A percentile compares a stretch with the other conserved stretches of the same genome.
Conservation (phyloP, 192 early-diverging fungal genomes). For the Pilobolus umbonatus region DNA sequence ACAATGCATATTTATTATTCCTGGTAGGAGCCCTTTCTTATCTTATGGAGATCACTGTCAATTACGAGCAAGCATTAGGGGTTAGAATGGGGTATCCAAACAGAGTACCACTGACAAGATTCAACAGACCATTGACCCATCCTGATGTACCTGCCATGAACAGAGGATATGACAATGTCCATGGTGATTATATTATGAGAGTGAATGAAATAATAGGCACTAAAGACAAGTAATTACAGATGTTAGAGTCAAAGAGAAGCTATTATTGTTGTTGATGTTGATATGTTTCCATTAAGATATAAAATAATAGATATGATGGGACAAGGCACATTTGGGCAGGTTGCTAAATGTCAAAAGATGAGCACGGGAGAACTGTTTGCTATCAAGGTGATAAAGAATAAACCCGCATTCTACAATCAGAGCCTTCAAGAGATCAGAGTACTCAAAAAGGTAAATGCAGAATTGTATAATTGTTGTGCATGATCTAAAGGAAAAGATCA, state of each 20-base stretch:
- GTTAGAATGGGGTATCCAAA: no score
- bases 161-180: constrained; percentile 90
- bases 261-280: not conserved
- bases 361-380: constrained; percentile 85
- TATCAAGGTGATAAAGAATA: constrained; percentile 97
- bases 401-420: constrained; percentile 92
- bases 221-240: constrained; percentile 59
- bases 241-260: not conserved
- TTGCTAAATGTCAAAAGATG: constrained; percentile 89
- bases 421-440: constrained; percentile 92
- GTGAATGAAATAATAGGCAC: constrained; percentile 88
- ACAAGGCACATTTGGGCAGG: constrained; percentile 98
- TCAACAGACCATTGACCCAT: constrained; percentile 87
- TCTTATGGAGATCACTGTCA: no score
- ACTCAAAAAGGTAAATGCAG: constrained; percentile 61
- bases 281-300: constrained; percentile 54
- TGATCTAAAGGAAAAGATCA: not conserved
- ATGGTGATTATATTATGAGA: constrained; percentile 93
- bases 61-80: no score
- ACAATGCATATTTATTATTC: no score
- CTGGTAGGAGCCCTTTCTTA: no score
- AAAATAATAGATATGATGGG: constrained; percentile 91
- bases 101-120: no score
- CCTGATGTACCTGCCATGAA: constrained; percentile 88
- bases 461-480: not conserved